These are phyloP conservation scores for Grosmannia serpens DNA, from an alignment of 2,329 filamentous ascomycete genomes.

Conservation along the genomic window DNA sequence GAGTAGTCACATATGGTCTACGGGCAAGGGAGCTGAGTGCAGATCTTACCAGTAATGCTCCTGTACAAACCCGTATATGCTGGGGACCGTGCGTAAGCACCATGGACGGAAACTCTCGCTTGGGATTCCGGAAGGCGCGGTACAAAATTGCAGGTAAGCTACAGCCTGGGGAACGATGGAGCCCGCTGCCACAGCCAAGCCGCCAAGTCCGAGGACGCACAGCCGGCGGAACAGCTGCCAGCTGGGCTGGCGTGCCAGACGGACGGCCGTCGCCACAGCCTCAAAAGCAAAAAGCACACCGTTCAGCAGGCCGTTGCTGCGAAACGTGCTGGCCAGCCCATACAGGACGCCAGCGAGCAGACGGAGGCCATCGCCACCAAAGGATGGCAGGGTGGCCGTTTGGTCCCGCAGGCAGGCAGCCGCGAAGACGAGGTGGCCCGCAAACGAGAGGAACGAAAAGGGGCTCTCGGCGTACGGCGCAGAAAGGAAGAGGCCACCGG, in stretches of 20 bases:
- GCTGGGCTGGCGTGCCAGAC: slow-evolving; percentile 24
- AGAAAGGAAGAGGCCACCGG: slow-evolving; percentile 80
- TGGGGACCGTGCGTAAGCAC: slow-evolving; percentile 65
- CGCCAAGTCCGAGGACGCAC: slow-evolving; percentile 50
- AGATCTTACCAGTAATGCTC: slow-evolving; percentile 71
- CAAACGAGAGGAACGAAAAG: slow-evolving; percentile 67
- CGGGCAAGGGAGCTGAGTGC: slow-evolving; percentile 3
- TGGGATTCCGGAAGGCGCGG: slow-evolving; percentile 13
- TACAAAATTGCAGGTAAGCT: slow-evolving; percentile 65
- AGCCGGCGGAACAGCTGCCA: slow-evolving; percentile 38
- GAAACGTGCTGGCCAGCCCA: slow-evolving; percentile 59
- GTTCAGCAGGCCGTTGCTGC: slow-evolving; percentile 79
- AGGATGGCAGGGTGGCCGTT: slow-evolving; percentile 17
- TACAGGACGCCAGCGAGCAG: slow-evolving; percentile 57
- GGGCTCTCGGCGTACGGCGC: slow-evolving; percentile 74
- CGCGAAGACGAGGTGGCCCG: slow-evolving; percentile 60
- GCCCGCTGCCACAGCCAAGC: slow-evolving; percentile 54
- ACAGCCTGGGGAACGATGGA: slow-evolving; percentile 60
- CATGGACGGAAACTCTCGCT: slow-evolving; percentile 45
- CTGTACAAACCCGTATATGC: slow-evolving; percentile 88
- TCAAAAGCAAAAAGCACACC: slow-evolving; percentile 65
- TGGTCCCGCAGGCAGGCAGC: slow-evolving; percentile 25
- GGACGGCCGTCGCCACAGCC: slow-evolving; percentile 28
- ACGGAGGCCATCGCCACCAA: slow-evolving; percentile 35
- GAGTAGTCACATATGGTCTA: background rate